phyloP scores from a whole-genome alignment of 192 early-diverging fungal genomes.

The Coemansia sp. region DNA sequence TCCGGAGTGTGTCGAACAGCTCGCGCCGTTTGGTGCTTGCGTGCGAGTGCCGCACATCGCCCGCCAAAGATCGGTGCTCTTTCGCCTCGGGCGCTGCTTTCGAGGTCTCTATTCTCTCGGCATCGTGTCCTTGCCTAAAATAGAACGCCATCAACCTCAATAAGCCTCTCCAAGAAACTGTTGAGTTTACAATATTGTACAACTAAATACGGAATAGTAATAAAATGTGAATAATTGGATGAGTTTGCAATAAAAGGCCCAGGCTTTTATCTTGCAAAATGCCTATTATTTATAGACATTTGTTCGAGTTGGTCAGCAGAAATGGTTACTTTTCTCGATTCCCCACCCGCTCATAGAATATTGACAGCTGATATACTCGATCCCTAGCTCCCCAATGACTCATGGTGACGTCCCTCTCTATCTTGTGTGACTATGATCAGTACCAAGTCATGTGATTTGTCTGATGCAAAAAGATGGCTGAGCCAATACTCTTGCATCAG shows the following conservation, averaged over 20 bases:
- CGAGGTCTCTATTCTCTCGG: slow-evolving; percentile 18
- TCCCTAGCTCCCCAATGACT: too few relatives aligned
- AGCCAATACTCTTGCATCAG: too few relatives aligned
- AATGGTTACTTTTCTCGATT: neutral
- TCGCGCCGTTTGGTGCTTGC: neutral
- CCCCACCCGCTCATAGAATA: too few relatives aligned
- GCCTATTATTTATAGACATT: neutral
- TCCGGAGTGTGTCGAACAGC: neutral
- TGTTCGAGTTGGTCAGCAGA: neutral
- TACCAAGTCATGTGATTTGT: too few relatives aligned
- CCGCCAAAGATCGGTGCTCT: slow-evolving; percentile 6
- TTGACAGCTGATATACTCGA: too few relatives aligned
- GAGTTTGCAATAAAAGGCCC: neutral
- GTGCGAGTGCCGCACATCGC: neutral
- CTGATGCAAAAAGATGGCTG: too few relatives aligned
- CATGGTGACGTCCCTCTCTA: too few relatives aligned
- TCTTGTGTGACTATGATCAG: too few relatives aligned
- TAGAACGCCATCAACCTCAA: slow-evolving; percentile 41
- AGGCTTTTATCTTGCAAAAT: neutral
- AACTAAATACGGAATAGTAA: neutral
- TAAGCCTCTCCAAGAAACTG: neutral
- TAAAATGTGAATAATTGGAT: neutral
- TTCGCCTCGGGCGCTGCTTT: neutral
- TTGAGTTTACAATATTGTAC: neutral
- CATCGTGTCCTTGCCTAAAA: slow-evolving; percentile 36